Base-by-base conservation (phyloP, 495 filamentous ascomycete species). In the Penicillium psychrofluorescens region DNA sequence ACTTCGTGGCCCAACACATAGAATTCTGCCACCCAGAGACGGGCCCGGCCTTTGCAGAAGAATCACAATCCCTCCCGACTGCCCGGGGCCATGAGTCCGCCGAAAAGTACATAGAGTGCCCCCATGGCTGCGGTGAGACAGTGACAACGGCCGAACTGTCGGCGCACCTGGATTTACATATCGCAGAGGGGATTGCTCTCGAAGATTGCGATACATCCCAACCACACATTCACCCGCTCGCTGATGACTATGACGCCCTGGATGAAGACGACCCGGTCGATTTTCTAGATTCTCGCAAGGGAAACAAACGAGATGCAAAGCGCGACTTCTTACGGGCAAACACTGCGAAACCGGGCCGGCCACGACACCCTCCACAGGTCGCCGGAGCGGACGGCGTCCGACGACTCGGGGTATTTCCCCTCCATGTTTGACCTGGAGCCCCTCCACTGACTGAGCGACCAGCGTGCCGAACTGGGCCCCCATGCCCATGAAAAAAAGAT, bases 401-500 rank as follows among this genome's bases (percentile, higher is more conserved):
- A 48, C 60, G 64, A 43, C 58, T 78, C 30, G 74, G 74, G 29
- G 73, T 77, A 61, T 39, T 35, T 35, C 8, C 14, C 14, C 22
- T 12, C 6, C 10, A 50, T 41, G 9, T 33, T 52, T 43, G 27
- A 12, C 12, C 9, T 3, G 28, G 9, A 30, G 1, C 12, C 12
- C 7, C 11, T 33, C 38, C 8, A n/a, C 65, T 72, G 51, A 63
- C 40, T 55, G 8, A 45, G 43, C 6, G 45, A 46, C 22, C 49
- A 63, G 63, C 57, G 56, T 45, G 45, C 64, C 11, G 87, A 96
- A 53, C 73, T 98, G 31, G 92, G 92, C 1, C 86, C 84, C 10
- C 80, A 92, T 68, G 87, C 89, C 7, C 77, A 88, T 56, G 92
- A 98, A 60, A 81, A 85, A 32, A 76, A 78, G 48, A 98, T 98